These are phyloP conservation scores for Symmetrospora coprosmae DNA, from an alignment of 768 basidiomycete species.

Conservation along the genomic window DNA sequence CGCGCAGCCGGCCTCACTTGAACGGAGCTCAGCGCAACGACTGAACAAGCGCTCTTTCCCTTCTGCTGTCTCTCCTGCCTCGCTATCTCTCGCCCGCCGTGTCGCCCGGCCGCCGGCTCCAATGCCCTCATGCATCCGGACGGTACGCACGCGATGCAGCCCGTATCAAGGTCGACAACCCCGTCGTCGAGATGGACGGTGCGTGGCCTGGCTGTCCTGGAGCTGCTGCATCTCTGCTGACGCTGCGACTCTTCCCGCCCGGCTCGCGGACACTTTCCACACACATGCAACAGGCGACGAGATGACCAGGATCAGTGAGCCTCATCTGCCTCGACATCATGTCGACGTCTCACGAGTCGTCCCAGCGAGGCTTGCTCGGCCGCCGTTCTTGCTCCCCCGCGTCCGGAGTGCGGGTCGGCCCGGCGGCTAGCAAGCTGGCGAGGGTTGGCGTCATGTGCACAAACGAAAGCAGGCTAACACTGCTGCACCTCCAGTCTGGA, in stretches of 20 bases:
- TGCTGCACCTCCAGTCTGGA: slow-evolving; percentile 9
- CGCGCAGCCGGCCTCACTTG: too few relatives aligned
- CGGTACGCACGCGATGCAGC: background rate
- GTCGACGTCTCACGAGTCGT: background rate
- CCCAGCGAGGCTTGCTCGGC: background rate
- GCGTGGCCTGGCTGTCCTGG: background rate
- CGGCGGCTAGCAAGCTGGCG: too few relatives aligned
- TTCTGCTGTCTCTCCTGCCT: background rate
- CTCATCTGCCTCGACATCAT: slow-evolving; percentile 56
- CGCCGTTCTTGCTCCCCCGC: background rate
- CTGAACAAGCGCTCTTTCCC: background rate
- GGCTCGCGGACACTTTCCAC: too few relatives aligned
- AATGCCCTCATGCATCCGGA: too few relatives aligned
- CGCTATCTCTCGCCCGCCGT: background rate
- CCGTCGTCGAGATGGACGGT: slow-evolving; percentile 35
- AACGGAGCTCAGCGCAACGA: too few relatives aligned
- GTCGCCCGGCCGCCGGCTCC: background rate
- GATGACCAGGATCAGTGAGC: slow-evolving; percentile 99
- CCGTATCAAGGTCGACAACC: slow-evolving; percentile 32
- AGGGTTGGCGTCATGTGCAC: background rate
- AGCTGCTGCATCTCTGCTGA: background rate
- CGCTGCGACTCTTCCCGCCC: slow-evolving; percentile 40
- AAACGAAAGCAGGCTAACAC: background rate
- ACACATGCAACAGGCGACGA: slow-evolving; percentile 66
- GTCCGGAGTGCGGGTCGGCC: too few relatives aligned